Evolutionary conservation across 2,329 filamentous ascomycete species (phyloP), one percentile per base, ranked within the genome.

Genomic region (Pyricularia grisea): DNA sequence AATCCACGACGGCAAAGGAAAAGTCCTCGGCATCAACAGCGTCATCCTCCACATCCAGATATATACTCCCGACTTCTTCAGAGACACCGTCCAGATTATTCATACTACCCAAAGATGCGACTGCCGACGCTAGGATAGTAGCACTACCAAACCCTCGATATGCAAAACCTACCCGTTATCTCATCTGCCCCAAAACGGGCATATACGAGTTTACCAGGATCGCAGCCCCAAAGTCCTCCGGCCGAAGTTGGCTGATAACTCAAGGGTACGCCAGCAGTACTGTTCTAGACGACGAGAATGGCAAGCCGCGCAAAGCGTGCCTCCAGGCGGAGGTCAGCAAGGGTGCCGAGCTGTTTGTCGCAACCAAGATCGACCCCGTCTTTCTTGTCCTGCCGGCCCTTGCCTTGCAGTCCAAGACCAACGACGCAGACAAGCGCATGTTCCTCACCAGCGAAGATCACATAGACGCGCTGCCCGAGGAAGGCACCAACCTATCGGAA

Each of bases 371-470:
- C 68, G 95, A 99, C 77, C 86, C 92, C 5, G 76, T 97, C 3
- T 98, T 98, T 80, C 82, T 98, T 67, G 76, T 97, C 3, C 81
- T 98, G 1, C 91, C 94, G 0, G 85, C 89, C 4, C 83, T 98
- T 1, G 80, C 82, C 1, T 78, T 86, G 58, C 74, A 79, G 42
- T 77, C 78, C 67, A 64, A 64, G 60, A 68, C 78, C 1, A 73
- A 80, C 14, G 81, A 84, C 66, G 78, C 81, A 2, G 75, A 80
- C 60, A 91, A 89, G 75, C 85, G 85, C 63, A 82, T 90, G 67
- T 93, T 92, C 73, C 81, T 93, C 17, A 85, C 87, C 0, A 81
- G 87, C 68, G 90, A 93, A 66, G 91, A 94, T 75, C 86, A 93
- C 74, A 80, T 93, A 65, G 91, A 94, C 71, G 82, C 81, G 12